Evolutionary conservation across 495 filamentous ascomycete species (phyloP), one percentile per base, ranked within the genome.

Genomic region (Neurospora sp.): DNA sequence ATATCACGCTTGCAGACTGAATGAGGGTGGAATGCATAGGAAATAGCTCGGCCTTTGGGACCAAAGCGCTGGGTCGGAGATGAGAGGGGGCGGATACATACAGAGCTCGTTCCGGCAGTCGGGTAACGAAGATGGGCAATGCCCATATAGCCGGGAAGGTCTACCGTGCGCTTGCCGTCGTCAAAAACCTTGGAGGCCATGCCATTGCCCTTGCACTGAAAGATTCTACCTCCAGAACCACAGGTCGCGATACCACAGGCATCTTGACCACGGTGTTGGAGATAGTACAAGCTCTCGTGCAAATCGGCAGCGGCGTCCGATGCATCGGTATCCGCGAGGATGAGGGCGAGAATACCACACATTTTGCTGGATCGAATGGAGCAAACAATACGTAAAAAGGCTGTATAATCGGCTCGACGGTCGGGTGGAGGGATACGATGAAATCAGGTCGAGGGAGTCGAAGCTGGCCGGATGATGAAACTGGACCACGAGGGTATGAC

Each of bases 121-220:
- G 95, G 94, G 83, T 97, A 98, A 74, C 94, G 87, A 74, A 98
- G 85, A 81, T 98, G 94, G 17, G 88, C 93, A 69, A 97, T 87
- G 73, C 94, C 95, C 93, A 97, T 96, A 78, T 87, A 93, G 17
- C 95, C 94, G 15, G 93, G 93, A 69, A 97, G 90, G 77, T 95
- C 92, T 69, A 85, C 82, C 24, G 94, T 87, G 69, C 92, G 88
- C 69, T 90, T 88, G 72, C 92, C 93, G 73, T 94, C 91, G 54
- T 89, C 87, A 83, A 97, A 97, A 73, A 96, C 79, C 83, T 93
- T 93, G 73, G 92, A 88, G 34, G 93, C 96, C 88, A 97, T 93
- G 40, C 94, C 95, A 80, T 95, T 95, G 71, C 94, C 92, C 84
- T 97, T 98, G 81, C 92, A 90, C 77, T 97, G 94, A 82, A 90